These are phyloP conservation scores for Friedmanniomyces endolithicus DNA, from an alignment of 495 filamentous ascomycete genomes.

Conservation along the genomic window DNA sequence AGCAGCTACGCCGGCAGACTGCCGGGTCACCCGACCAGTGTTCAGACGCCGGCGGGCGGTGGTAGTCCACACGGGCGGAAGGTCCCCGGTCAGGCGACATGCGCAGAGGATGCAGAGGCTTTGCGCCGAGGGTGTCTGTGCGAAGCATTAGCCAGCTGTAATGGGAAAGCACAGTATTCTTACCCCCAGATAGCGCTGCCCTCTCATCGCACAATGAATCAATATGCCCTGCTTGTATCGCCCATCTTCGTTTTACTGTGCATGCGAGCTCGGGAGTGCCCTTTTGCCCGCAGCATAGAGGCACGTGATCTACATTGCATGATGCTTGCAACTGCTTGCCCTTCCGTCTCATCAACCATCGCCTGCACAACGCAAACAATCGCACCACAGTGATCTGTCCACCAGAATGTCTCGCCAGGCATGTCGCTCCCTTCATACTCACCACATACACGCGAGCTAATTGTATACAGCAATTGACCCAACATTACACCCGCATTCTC, in stretches of 20 bases:
- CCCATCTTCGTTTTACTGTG: too few relatives aligned
- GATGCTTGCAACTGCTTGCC: neutral
- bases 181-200: constrained; percentile 10
- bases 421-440: neutral
- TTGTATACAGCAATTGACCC: constrained; percentile 24
- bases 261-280: too few relatives aligned
- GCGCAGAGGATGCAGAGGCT: constrained; percentile 29
- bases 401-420: constrained; percentile 23
- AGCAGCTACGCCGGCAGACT: constrained; percentile 10
- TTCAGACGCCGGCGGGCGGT: constrained; percentile 19
- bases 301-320: neutral
- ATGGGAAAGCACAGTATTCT: neutral
- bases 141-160: neutral
- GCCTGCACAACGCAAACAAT: neutral
- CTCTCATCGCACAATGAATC: constrained; percentile 8
- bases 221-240: too few relatives aligned
- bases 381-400: neutral
- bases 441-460: neutral
- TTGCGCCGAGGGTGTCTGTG: constrained; percentile 23
- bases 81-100: constrained; percentile 9
- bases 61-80: neutral
- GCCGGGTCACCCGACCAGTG: constrained; percentile 18
- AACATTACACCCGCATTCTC: constrained; percentile 53
- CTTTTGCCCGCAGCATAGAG: neutral
- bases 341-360: neutral